Evolutionary conservation across 2,329 filamentous ascomycete genomes (phyloP), one percentile per base, ranked within the genome.

Genomic region (Colletotrichum graminicola): DNA sequence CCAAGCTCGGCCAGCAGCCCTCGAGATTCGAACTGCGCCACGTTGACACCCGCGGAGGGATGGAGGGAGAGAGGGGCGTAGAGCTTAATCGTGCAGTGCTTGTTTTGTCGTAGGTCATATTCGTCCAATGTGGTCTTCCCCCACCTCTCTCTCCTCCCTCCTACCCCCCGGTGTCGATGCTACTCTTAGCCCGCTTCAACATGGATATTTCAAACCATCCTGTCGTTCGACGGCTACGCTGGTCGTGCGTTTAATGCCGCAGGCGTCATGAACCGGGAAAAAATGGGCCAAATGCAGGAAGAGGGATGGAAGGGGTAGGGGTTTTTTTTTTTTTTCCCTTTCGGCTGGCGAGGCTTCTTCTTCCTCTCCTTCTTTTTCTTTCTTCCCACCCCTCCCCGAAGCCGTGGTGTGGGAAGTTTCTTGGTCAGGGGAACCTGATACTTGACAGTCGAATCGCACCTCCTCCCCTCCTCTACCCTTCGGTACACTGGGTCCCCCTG

Each of bases 141-240:
- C 43, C 21, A 8, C 5, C 21, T n/a, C 43, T 5, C 21, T 12
- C 45, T n/a, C 43, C 14, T n/a, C 21, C 10, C 4, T 8, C 21
- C 14, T 7, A 21, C 21, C 16, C 49, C 49, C 49, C 10, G 16
- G 62, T 43, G 57, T 47, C 57, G 64, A 62, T 67, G 68, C 39
- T 62, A 68, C 64, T 60, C 64, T 59, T 63, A 59, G 57, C 59
- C 26, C 54, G 65, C 68, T 68, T 71, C 68, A 62, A 71, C 59
- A 60, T 68, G 68, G 65, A 55, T 63, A 29, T 60, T 56, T 60
- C 59, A 71, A 71, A 68, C 69, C 69, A 55, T 68, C 65, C 39
- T 71, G 69, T 71, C 65, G 69, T 71, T 71, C 59, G 69, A 68
- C 68, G 67, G 68, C 65, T 68, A 52, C 65, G 68, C 47, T 71